Base-by-base conservation (phyloP, 1,139 yeast species). In the Yarrowia galli region DNA sequence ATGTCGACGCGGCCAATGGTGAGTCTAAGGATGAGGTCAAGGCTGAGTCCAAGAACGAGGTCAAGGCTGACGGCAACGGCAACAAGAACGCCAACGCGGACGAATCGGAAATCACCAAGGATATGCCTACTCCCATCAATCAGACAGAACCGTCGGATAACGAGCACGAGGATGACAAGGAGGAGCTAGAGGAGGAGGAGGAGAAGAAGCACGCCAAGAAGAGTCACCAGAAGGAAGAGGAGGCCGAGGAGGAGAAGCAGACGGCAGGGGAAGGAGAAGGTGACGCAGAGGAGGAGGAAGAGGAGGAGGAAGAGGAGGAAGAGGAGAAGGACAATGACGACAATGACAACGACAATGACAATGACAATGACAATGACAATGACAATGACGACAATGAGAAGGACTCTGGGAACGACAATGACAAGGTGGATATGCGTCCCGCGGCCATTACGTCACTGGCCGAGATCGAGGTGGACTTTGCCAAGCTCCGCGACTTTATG, bases 401-500 rank as follows among this genome's bases (percentile, higher is more conserved):
- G n/a, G 73, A 35, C 74, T 73, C n/a, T 75, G 70, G 45, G 23
- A 71, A 61, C 43, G 69, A 56, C 36, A 68, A 65, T 36, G 88
- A 86, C 71, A 83, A 82, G 71, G 79, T 91, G 68, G 79, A 81
- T 68, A 77, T 81, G 53, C 79, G 87, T 42, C 82, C 85, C 69
- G 84, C 85, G 36, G 97, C 97, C 2, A 81, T 91, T 60, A 83
- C 84, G 66, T 87, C 84, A 67, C 84, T 95, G 67, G 89, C 92
- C 1, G 85, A 85, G 28, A 91, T 95, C 70, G 99, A 95, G 76
- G 82, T 88, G 58, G 89, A 89, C 68, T 95, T 93, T 82, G 98
- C 98, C 3, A 83, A 85, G 71, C 81, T 93, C 70, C 86, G 97
- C 71, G 98, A 95, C 77, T 84, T 76, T 79, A 74, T 80, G 56